Base-by-base conservation (phyloP, 1,139 yeast species). In the Suhomyces chickasaworum region DNA sequence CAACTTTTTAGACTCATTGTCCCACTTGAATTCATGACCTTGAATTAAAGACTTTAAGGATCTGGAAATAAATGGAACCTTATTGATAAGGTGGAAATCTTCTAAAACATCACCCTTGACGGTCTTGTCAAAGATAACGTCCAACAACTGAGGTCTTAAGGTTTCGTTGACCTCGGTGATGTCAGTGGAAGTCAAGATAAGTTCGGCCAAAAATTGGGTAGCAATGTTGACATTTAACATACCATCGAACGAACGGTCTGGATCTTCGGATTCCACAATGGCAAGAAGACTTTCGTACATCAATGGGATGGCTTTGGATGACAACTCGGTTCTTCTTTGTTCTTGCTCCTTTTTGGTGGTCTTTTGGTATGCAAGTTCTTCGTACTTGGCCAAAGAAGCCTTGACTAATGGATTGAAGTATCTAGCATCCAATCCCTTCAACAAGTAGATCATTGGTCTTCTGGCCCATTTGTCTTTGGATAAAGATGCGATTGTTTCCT, bases 301-400 rank as follows among this genome's bases (percentile, higher is more conserved):
- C 47, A 79, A 59, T 30, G 95, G 95, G 37, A 86, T 71, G 53
- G 90, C 86, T 50, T 75, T 79, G 46, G 75, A 73, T 43, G 83
- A 70, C 45, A 90, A 71, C 69, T 93, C 97, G 9, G 56, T 51
- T 64, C 89, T 83, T 74, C 97, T 84, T 50, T 78, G 83, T 7
- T 78, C 84, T 61, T 84, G 86, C 32, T 90, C 95, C 67, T 93
- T 93, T 68, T 91, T 93, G 27, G 97, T 84, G 1, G 95, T 87
- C 50, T 80, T 80, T 52, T 74, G 63, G 53, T 73, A 73, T 31
- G 96, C 89, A 63, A 86, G 65, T 53, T 78, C 80, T 60, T 84
- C 80, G 61, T 87, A 84, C 56, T 69, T 77, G 39, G 69, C 63
- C 48, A 90, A 71, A 47, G 84, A 83, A 44, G 80, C 80, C 61